Conservation (phyloP, 2,329 filamentous ascomycete species). For the Didymella pinodella region DNA sequence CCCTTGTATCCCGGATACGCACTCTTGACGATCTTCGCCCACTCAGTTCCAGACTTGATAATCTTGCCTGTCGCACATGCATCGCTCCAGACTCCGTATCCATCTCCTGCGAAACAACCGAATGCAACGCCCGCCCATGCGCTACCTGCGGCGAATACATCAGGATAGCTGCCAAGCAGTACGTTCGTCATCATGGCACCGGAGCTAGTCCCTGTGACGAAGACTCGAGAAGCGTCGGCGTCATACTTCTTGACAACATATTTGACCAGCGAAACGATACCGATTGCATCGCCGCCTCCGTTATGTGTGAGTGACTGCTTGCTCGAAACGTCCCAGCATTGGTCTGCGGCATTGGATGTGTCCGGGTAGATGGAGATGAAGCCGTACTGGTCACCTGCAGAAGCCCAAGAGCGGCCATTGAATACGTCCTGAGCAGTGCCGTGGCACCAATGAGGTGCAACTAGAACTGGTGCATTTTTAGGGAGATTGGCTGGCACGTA, state of each 20-base stretch:
- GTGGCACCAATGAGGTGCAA: conserved; percentile 47
- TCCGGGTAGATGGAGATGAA: conserved; percentile 49
- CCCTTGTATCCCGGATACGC: conserved; percentile 44
- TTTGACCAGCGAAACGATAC: conserved; percentile 45
- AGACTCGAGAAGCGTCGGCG: conserved; percentile 41
- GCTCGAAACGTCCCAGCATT: conserved; percentile 49
- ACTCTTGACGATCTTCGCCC: conserved; percentile 39
- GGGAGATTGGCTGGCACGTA: conserved; percentile 44
- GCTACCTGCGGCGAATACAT: conserved; percentile 47
- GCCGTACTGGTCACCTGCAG: conserved; percentile 42
- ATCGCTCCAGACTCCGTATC: conserved; percentile 44
- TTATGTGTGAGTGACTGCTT: conserved; percentile 44
- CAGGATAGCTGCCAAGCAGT: conserved; percentile 44
- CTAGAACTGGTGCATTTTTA: conserved; percentile 41
- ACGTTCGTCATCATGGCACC: conserved; percentile 51
- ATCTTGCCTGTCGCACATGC: conserved; percentile 44
- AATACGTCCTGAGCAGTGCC: conserved; percentile 44
- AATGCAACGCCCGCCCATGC: conserved; percentile 48
- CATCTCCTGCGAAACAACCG: conserved; percentile 46
- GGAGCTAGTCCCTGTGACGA: conserved; percentile 46
- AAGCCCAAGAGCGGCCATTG: conserved; percentile 38
- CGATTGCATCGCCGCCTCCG: conserved; percentile 45
- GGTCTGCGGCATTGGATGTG: conserved; percentile 38
- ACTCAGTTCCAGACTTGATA: conserved; percentile 42
- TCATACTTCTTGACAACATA: conserved; percentile 41